These are phyloP conservation scores for Aspergillus alliaceus DNA, from an alignment of 2,329 filamentous ascomycete genomes.

Conservation along the genomic window DNA sequence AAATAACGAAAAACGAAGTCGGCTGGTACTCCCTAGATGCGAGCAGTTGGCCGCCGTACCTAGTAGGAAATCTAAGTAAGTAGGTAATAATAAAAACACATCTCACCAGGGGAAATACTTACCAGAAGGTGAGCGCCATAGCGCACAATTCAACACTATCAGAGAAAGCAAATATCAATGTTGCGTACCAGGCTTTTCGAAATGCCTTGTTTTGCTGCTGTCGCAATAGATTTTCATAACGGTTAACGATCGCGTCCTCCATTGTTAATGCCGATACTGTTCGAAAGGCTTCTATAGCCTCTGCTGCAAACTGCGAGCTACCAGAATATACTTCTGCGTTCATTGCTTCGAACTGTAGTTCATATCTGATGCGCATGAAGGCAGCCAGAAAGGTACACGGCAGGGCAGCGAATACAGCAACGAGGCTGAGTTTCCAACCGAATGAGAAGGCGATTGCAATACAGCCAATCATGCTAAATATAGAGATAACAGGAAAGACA, in stretches of 20 bases:
- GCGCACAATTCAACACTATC: conserved; percentile 65
- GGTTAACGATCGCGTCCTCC: conserved; percentile 62
- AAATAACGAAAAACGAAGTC: conserved; percentile 57
- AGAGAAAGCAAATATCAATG: conserved; percentile 66
- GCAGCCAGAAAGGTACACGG: conserved; percentile 52
- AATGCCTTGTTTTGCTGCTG: conserved; percentile 62
- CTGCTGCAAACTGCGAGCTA: conserved; percentile 72
- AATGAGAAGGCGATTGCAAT: conserved; percentile 68
- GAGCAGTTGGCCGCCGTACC: conserved; percentile 64
- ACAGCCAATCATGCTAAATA: conserved; percentile 66
- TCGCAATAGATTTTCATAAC: conserved; percentile 61
- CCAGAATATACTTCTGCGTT: conserved; percentile 68
- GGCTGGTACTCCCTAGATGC: conserved; percentile 49
- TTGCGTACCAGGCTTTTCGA: conserved; percentile 61
- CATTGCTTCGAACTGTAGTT: conserved; percentile 67
- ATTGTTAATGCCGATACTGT: conserved; percentile 71
- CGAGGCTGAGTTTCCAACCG: conserved; percentile 74
- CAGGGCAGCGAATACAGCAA: conserved; percentile 61
- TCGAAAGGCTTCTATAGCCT: conserved; percentile 71
- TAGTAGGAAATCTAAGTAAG: conserved; percentile 27
- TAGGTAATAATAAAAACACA: neutral
- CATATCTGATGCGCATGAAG: conserved; percentile 60
- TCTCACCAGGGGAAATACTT: conserved; percentile 7
- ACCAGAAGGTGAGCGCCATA: conserved; percentile 64
- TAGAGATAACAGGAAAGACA: conserved; percentile 57